These are phyloP conservation scores for Sarocladium strictum DNA, from an alignment of 2,329 filamentous ascomycete genomes.

Conservation along the genomic window DNA sequence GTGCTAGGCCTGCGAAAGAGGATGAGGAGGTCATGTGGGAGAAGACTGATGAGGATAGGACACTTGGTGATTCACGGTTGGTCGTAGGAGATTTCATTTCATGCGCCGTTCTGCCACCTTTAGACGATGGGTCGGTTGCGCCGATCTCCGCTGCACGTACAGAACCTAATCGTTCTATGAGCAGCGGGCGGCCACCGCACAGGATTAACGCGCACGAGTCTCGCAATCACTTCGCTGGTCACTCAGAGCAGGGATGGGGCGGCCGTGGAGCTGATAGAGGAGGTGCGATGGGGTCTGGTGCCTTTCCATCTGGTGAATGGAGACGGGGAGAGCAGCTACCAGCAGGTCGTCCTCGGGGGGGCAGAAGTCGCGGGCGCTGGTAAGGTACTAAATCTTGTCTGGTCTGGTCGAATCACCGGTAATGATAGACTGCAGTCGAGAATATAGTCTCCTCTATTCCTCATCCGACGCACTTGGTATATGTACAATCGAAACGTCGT, in stretches of 20 bases:
- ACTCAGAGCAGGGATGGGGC: conserved; percentile 27
- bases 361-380: conserved; percentile 23
- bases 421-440: too few species aligned
- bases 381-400: conserved; percentile 11
- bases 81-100: conserved; percentile 86
- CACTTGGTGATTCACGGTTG: conserved; percentile 70
- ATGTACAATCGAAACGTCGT: conserved; percentile 32
- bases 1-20: conserved; percentile 36
- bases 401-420: too few species aligned
- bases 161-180: conserved; percentile 16
- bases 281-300: conserved; percentile 31
- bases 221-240: conserved; percentile 18
- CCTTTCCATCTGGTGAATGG: conserved; percentile 54
- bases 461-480: conserved; percentile 18
- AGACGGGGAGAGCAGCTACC: conserved; percentile 59
- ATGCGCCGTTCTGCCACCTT: conserved; percentile 72
- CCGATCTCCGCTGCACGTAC: conserved; percentile 41
- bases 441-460: background rate
- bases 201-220: conserved; percentile 18
- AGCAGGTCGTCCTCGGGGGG: conserved; percentile 34
- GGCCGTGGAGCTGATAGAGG: conserved; percentile 31
- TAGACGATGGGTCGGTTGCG: conserved; percentile 67
- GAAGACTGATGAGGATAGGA: conserved; percentile 42
- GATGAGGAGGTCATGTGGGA: conserved; percentile 42
- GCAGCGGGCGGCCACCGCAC: conserved; percentile 18